Base-by-base conservation (phyloP, 140 eudicot genomes). In the Stevia rebaudiana region DNA sequence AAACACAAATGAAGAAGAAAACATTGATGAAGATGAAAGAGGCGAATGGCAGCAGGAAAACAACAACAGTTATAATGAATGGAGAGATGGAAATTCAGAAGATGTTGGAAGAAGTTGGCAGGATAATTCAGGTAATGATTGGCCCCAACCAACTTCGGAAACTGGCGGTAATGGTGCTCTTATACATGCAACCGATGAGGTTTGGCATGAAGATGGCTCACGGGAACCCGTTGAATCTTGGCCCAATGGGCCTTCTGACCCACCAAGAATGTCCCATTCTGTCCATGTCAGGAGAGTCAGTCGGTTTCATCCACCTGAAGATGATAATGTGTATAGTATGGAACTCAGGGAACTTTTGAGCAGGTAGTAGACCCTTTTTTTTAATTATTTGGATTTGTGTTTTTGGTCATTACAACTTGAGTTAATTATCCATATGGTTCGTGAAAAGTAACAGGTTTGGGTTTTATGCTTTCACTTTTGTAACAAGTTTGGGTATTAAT, bases 301-400 rank as follows among this genome's bases (percentile, higher is more conserved):
- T 68, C 81, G 99, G 77, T 88, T 85, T 73, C 95, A 81, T 36
- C 99, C 99, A n/a, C 96, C 99, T 10, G 97, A 94, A 13, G 99
- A 94, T 80, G 97, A 86, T 47, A 94, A 86, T 49, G 97, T 88
- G 48, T 88, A 94, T 72, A 94, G 97, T 75, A 94, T 88, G 97
- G 99, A 94, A 80, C 95, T 94, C 70, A 79, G 99, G 84, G 99
- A 94, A 72, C 97, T 94, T 55, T 70, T 94, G 35, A 88, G 99
- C 95, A 88, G 99, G 99, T 88, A 73, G n/a, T 10, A 61, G 33
- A 36, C 44, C 52, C 17, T 52, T 53, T 23, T 52, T 53, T 35
- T 30, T 10, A 67, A 48, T 2, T 28, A 28, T 28, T 28, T 28
- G 48, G 41, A 8, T 17, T 16, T 61, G 24, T 35, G 16, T 31